Conservation (phyloP, 2,329 filamentous ascomycete species). For the Hymenoscyphus scutula region DNA sequence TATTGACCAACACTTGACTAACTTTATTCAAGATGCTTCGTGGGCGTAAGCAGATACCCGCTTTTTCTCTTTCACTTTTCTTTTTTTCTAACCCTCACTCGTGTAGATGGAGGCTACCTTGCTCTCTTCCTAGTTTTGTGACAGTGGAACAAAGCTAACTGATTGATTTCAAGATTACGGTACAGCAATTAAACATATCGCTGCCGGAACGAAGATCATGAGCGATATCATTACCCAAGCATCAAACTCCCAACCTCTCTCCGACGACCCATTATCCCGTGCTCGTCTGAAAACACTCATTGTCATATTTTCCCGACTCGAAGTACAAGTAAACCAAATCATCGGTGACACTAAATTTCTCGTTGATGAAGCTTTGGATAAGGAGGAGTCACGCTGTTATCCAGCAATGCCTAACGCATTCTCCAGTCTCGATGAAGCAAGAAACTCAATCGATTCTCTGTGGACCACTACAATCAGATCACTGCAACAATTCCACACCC, state of each 20-base stretch:
- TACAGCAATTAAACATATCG: background rate
- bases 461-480: background rate
- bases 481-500: background rate
- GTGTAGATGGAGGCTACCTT: too few species aligned
- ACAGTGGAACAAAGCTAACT: background rate
- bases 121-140: background rate
- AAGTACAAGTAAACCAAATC: background rate
- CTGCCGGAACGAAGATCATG: slow-evolving; percentile 2
- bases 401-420: background rate
- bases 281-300: background rate
- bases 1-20: too few species aligned
- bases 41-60: background rate
- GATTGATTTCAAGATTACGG: background rate
- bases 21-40: too few species aligned
- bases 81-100: too few species aligned
- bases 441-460: background rate
- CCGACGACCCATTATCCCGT: background rate
- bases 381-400: background rate
- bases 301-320: background rate
- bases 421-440: background rate
- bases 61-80: background rate
- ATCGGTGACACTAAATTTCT: background rate
- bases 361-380: background rate
- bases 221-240: background rate
- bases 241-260: background rate